Conservation (phyloP, 129 eudicot species). For the Chrysanthemum seticuspe region DNA sequence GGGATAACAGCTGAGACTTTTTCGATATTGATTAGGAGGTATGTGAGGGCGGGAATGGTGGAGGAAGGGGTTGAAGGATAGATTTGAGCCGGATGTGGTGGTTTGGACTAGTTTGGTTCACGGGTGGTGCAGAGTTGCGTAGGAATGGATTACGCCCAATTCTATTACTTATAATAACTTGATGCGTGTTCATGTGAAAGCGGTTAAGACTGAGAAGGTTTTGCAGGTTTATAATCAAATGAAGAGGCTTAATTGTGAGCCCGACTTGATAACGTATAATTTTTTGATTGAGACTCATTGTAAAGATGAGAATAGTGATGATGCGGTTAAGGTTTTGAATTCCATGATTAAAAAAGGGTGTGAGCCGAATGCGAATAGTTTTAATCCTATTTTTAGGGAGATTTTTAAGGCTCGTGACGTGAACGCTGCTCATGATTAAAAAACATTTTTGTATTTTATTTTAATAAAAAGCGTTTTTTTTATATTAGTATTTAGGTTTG, state of each 20-base stretch:
- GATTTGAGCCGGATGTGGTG: no score
- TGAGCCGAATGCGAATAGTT: constrained; percentile 57
- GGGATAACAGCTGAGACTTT: no score
- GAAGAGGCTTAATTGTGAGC: constrained; percentile 62
- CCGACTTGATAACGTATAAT: constrained; percentile 69
- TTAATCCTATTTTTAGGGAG: constrained; percentile 67
- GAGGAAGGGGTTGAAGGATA: no score
- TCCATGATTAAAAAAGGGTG: constrained; percentile 67
- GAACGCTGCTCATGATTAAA: constrained; percentile 78
- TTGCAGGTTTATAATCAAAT: constrained; percentile 85
- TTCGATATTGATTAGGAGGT: no score
- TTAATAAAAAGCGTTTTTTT: no score
- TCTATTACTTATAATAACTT: no score
- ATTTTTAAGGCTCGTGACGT: constrained; percentile 65
- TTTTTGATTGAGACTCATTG: constrained; percentile 77
- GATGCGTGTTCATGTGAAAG: constrained; percentile 78
- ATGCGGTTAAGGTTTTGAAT: constrained; percentile 72
- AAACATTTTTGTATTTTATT: no score
- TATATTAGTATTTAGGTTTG: no score
- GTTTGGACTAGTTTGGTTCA: no score
- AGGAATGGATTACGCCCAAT: no score
- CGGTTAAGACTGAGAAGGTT: constrained; percentile 75
- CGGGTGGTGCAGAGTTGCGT: no score
- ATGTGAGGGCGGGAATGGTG: no score
- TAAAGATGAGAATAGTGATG: constrained; percentile 66